Base-by-base conservation (phyloP, 2,329 filamentous ascomycete genomes). In the Cercospora nicotianae region DNA sequence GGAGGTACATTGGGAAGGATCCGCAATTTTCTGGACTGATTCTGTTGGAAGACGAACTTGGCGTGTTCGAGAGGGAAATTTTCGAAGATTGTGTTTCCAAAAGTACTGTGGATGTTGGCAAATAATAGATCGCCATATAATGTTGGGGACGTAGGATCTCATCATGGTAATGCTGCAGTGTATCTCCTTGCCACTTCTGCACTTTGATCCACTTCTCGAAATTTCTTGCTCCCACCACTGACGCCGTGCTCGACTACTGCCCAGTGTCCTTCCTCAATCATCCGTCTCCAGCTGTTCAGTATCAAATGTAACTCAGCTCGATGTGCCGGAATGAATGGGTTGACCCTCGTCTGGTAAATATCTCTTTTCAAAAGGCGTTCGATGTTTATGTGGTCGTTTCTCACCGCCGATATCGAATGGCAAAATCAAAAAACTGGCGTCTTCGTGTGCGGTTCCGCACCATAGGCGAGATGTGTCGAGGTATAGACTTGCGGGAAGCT, bases 1-100 rank as follows among this genome's bases (percentile, higher is more conserved):
- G 68, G 68, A 33, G 64, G 18, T 70, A 70, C 53, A 28, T 68
- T 45, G 68, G 66, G 1, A 66, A 65, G 28, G 64, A 70, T 5
- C 65, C 53, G 18, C 59, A 61, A 5, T 70, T 70, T 6, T 53
- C 28, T 8, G 68, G 63, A 1, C 28, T 60, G 28, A 39, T 66
- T 6, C 31, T 70, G 59, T 60, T 64, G 16, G 68, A 70, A 13
- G 68, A 70, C 28, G 58, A 68, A 39, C 26, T 70, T 6, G 66
- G 66, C 3, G 18, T 58, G 1, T 67, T 64, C 63, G 69, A 70
- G 42, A 64, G 31, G 64, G 60, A 70, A 36, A 65, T 69, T 36
- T 67, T 69, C 16, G 18, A 64, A 33, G 51, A 70, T 61, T 61
- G 60, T 64, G 63, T 69, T 2, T 60, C 67, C 53, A 31, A 3